Conservation (phyloP, 805 yeast species). For the Ogataea neopini region DNA sequence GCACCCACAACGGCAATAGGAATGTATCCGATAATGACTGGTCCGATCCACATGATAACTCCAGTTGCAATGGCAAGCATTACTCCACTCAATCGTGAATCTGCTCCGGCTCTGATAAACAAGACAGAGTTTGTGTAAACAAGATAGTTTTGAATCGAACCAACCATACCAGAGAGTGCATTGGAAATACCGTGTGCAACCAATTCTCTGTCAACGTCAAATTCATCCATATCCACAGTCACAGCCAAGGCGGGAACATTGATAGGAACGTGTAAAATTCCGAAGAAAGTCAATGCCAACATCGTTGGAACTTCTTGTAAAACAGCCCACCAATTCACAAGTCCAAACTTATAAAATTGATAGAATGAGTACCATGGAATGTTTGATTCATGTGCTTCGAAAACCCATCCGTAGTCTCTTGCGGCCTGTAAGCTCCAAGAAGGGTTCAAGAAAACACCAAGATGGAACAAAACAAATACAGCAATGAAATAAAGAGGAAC, state of each 20-base stretch:
- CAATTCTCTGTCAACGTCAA: slow-evolving; percentile 89
- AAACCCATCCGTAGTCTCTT: slow-evolving; percentile 83
- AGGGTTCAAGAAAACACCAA: slow-evolving; percentile 65
- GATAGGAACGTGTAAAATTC: slow-evolving; percentile 94
- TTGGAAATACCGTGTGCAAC: slow-evolving; percentile 95
- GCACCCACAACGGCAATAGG: slow-evolving; percentile 97
- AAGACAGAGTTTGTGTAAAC: slow-evolving; percentile 93
- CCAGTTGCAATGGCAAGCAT: slow-evolving; percentile 81
- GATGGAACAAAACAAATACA: slow-evolving; percentile 70
- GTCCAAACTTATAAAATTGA: slow-evolving; percentile 61
- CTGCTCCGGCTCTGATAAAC: slow-evolving; percentile 94
- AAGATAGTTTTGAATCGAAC: slow-evolving; percentile 90
- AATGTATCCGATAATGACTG: slow-evolving; percentile 87
- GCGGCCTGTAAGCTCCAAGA: slow-evolving; percentile 59
- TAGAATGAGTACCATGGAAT: slow-evolving; percentile 94
- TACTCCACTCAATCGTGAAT: slow-evolving; percentile 85
- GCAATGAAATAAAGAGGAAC: slow-evolving; percentile 79
- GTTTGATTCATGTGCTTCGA: slow-evolving; percentile 58
- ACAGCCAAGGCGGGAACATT: slow-evolving; percentile 97
- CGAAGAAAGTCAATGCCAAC: slow-evolving; percentile 94
- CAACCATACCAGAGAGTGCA: slow-evolving; percentile 75
- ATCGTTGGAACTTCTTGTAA: slow-evolving; percentile 80
- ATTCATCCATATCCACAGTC: slow-evolving; percentile 78
- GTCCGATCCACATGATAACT: slow-evolving; percentile 82
- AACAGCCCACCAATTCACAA: slow-evolving; percentile 76